These are phyloP conservation scores for Mortierella sp. DNA, from an alignment of 371 early-diverging fungal species.

Conservation along the genomic window DNA sequence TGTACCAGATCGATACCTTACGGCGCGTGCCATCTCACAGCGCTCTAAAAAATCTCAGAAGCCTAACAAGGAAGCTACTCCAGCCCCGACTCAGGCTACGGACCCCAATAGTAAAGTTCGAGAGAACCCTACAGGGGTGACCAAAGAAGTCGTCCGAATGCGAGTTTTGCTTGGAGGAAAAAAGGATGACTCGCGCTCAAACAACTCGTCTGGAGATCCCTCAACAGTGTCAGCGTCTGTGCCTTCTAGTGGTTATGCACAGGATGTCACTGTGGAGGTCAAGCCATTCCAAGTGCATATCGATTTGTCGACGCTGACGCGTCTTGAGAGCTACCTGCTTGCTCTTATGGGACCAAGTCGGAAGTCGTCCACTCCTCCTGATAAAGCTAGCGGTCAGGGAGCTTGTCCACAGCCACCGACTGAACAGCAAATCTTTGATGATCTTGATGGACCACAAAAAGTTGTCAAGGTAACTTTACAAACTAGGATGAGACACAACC, in stretches of 20 bases:
- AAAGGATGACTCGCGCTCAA: conserved; percentile 16
- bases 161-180: conserved; percentile 35
- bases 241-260: conserved; percentile 27
- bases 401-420: conserved; percentile 3
- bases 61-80: neutral
- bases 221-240: conserved; percentile 7
- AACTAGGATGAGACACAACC: too few relatives aligned
- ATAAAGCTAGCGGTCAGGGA: conserved; percentile 6
- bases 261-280: conserved; percentile 60
- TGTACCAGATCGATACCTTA: conserved; percentile 34
- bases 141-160: conserved; percentile 35
- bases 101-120: conserved; percentile 7
- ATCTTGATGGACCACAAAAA: conserved; percentile 15
- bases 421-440: conserved; percentile 39
- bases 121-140: neutral
- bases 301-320: conserved; percentile 59
- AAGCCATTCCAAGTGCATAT: conserved; percentile 61
- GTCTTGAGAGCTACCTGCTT: conserved; percentile 60
- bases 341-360: conserved; percentile 33
- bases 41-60: conserved; percentile 22
- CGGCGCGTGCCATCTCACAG: conserved; percentile 17
- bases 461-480: conserved; percentile 15
- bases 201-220: conserved; percentile 8
- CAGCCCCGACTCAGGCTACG: neutral
- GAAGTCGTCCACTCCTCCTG: conserved; percentile 1